Evolutionary conservation across 2,329 filamentous ascomycete genomes (phyloP).

Genomic region (Alternaria sp.): DNA sequence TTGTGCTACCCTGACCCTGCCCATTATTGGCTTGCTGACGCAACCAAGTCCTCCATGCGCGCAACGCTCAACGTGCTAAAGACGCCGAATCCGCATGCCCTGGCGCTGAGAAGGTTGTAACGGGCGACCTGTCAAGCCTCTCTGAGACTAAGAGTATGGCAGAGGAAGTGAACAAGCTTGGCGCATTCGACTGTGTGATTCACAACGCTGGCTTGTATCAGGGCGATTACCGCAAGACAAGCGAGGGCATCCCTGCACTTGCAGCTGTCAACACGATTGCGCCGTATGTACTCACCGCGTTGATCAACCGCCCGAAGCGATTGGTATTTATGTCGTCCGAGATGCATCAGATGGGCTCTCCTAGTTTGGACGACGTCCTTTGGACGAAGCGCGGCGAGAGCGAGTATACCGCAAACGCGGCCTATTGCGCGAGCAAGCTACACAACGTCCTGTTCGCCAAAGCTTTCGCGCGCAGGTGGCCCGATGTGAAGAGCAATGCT

Average conservation of each 20-base stretch:
- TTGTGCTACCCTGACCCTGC: neutral
- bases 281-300: constrained; percentile 64
- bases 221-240: constrained; percentile 55
- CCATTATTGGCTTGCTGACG: neutral
- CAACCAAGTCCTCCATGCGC: constrained; percentile 60
- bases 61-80: constrained; percentile 62
- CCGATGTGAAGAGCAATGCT: constrained; percentile 57
- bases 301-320: constrained; percentile 60
- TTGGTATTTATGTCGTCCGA: constrained; percentile 63
- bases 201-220: constrained; percentile 66
- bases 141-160: constrained; percentile 63
- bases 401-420: constrained; percentile 48
- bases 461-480: constrained; percentile 60
- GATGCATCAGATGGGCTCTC: constrained; percentile 61
- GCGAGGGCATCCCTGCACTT: constrained; percentile 59
- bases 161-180: constrained; percentile 59
- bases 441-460: constrained; percentile 66
- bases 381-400: constrained; percentile 50
- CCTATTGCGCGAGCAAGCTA: constrained; percentile 66
- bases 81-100: constrained; percentile 61
- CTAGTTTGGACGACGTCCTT: constrained; percentile 52
- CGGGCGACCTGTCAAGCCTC: constrained; percentile 63
- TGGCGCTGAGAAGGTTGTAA: constrained; percentile 60
- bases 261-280: constrained; percentile 67
- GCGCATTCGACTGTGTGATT: constrained; percentile 64